Conservation (phyloP, 768 basidiomycete genomes). For the Crassisporium funariophilum region DNA sequence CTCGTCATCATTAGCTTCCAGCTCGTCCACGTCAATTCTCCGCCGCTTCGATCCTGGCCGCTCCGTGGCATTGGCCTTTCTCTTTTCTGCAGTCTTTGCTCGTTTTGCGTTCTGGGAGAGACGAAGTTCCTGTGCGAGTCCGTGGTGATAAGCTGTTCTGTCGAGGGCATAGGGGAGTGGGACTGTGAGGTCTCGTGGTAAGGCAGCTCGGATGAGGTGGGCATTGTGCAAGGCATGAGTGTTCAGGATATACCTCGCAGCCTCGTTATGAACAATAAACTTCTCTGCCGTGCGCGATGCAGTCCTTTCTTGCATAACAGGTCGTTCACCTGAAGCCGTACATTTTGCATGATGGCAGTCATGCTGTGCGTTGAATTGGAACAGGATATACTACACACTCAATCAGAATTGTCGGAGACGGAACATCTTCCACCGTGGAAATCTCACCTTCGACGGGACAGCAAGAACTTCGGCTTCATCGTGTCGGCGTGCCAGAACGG, state of each 20-base stretch:
- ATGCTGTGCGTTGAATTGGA: constrained; percentile 12
- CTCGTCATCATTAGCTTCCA: too few species aligned
- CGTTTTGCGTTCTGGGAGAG: constrained; percentile 10
- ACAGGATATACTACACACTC: constrained; percentile 2
- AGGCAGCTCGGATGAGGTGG: too few species aligned
- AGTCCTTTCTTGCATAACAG: constrained; percentile 6
- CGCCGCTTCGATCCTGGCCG: too few species aligned
- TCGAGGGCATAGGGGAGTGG: constrained; percentile 6
- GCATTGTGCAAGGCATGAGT: background rate
- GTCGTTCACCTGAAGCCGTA: constrained; percentile 3
- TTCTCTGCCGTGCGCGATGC: background rate
- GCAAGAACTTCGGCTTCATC: background rate
- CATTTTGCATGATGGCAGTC: constrained; percentile 9
- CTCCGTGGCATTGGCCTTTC: too few species aligned
- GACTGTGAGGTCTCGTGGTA: constrained; percentile 12
- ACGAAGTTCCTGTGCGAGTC: constrained; percentile 2
- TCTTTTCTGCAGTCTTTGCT: constrained; percentile 9
- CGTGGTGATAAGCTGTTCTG: constrained; percentile 2
- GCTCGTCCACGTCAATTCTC: too few species aligned
- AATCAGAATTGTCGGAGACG: background rate
- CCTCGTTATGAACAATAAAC: background rate
- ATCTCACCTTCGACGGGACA: constrained; percentile 2
- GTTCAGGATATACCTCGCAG: constrained; percentile 3
- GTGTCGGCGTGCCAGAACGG: constrained; percentile 5
- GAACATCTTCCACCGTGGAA: background rate